phyloP scores from a whole-genome alignment of 352 stramenopile species.

The Globisporangium nodosum region DNA sequence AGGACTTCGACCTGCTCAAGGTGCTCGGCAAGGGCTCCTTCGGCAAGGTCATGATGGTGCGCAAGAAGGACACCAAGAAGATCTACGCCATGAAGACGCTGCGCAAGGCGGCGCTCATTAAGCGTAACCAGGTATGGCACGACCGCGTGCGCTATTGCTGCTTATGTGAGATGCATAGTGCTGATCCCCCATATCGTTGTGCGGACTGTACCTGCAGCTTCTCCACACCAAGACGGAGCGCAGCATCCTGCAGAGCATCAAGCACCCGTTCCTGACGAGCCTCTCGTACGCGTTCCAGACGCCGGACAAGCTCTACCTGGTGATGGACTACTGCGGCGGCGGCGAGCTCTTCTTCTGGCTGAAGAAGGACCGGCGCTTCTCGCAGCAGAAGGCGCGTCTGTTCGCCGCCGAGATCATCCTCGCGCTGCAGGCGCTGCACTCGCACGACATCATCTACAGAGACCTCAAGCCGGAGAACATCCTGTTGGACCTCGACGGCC shows the following conservation, averaged over 20 bases:
- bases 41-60: conserved; percentile 95
- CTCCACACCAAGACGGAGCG: conserved; percentile 93
- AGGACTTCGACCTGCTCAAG: conserved; percentile 92
- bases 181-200: neutral
- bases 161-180: neutral
- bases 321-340: conserved; percentile 93
- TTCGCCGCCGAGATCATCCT: conserved; percentile 93
- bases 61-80: conserved; percentile 91
- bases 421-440: conserved; percentile 91
- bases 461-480: conserved; percentile 97
- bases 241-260: conserved; percentile 90
- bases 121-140: conserved; percentile 80
- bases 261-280: conserved; percentile 89
- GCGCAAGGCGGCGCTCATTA: conserved; percentile 89
- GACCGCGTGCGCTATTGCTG: neutral
- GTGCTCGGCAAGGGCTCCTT: conserved; percentile 95
- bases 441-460: conserved; percentile 95
- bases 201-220: conserved; percentile 21
- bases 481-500: conserved; percentile 90
- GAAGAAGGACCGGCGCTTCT: conserved; percentile 92
- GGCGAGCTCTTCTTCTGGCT: conserved; percentile 96
- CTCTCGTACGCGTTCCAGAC: conserved; percentile 88
- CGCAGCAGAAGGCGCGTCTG: conserved; percentile 87
- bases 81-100: conserved; percentile 96
- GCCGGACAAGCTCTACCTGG: conserved; percentile 91